Evolutionary conservation across 768 basidiomycete species (phyloP), one percentile per base, ranked within the genome.

Genomic region (Phylloporus arenicola): DNA sequence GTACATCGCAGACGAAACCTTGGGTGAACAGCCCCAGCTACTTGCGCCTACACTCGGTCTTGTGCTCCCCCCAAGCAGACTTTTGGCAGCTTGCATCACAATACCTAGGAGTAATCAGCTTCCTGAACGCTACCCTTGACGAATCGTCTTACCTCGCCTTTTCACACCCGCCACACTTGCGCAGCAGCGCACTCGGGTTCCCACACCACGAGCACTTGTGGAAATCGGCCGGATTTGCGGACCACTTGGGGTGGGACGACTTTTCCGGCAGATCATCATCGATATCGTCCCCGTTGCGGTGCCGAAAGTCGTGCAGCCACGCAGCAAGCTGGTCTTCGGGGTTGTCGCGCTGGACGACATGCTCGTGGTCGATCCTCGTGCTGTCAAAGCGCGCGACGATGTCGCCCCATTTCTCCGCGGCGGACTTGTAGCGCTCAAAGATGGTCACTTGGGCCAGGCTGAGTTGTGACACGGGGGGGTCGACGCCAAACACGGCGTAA

Each of bases 171-270:
- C 65, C 57, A 52, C 80, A 82, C 62, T 79, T 80, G 53, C 71
- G 70, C 45, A 82, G 58, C 7, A 71, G 67, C 1, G 78, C 78
- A 42, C 77, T 82, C 2, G 80, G 81, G 52, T 82, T 83, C 7
- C 75, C 71, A 56, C 82, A 84, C 73, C 76, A 81, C 22, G 82
- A 81, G 57, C 84, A 86, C 24, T 74, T 68, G 64, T 81, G 84
- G 37, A 86, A 64, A 33, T 64, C 72, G 8, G 82, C 76, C 17
- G 68, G 66, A 41, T 81, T 79, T 17, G 64, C 61, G 50, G 72
- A 77, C 56, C 81, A 69, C 57, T 70, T 75, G 12, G 77, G 72
- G 45, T 76, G 73, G 12, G 68, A 64, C 31, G 70, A 67, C 48
- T 19, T 64, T 39, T 66, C 56, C 17, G 62, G 59, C 47, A 59